A percentile compares a stretch with the other conserved stretches of the same genome.
Evolutionary conservation across 148 eudicot species (phyloP).

Genomic region (Rhododendron williamsianum): DNA sequence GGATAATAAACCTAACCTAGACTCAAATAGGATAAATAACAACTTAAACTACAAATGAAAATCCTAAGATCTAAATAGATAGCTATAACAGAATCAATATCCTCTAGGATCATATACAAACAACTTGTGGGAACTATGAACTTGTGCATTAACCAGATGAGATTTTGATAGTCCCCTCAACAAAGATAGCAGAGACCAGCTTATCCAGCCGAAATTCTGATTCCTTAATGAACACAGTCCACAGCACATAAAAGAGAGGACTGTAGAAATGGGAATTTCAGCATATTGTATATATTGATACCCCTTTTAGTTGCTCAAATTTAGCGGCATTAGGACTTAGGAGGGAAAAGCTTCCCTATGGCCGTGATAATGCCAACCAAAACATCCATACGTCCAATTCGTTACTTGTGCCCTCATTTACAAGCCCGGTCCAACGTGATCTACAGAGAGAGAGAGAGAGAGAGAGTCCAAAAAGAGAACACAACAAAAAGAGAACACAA

Average conservation of each 20-base stretch:
- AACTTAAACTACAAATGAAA: too few species aligned
- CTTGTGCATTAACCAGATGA: background rate
- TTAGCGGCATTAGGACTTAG: background rate
- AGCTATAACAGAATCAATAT: too few species aligned
- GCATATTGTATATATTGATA: background rate
- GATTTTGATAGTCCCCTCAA: background rate
- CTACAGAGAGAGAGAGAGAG: background rate
- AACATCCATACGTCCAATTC: background rate
- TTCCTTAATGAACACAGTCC: background rate
- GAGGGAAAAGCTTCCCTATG: background rate
- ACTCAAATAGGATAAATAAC: too few species aligned
- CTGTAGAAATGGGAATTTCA: background rate
- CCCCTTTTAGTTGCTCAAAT: background rate
- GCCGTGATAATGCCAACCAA: background rate
- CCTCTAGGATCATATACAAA: too few species aligned
- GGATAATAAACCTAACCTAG: too few species aligned
- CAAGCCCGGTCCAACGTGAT: background rate
- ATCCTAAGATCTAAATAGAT: too few species aligned
- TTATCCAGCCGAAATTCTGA: background rate
- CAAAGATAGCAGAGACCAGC: conserved; percentile 5
- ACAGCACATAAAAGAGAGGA: background rate
- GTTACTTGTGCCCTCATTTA: background rate
- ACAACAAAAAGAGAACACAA: background rate
- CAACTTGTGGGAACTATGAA: background rate
- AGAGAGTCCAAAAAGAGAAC: background rate